Evolutionary conservation across 1,139 yeast species (phyloP), one percentile per base, ranked within the genome.

Genomic region (Kodamaea fungicola): DNA sequence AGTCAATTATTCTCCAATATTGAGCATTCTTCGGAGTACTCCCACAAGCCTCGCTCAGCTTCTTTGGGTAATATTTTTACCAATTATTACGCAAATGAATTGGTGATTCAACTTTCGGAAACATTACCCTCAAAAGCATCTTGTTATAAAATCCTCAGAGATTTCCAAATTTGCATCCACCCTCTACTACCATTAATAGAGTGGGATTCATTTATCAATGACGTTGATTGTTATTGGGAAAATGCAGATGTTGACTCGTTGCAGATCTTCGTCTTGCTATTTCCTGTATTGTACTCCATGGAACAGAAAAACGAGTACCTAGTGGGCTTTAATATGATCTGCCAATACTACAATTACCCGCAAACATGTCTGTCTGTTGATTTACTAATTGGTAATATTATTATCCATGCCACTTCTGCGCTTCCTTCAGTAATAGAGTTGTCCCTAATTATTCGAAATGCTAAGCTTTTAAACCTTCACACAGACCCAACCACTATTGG

Each of bases 401-500:
- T 76, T 22, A 62, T 76, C 36, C 79, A 75, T 49, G 72, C 77
- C n/a, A 73, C 78, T 0, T 62, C 76, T 3, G 80, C 79, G 12
- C 75, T 75, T 42, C 80, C 81, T 3, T 72, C 78, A 6, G 67
- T 74, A 0, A 67, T 70, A 71, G 74, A 69, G 46, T 66, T 70
- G 74, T 64, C 74, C 3, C 71, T 67, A 37, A 67, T 71, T 28
- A 61, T 76, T 3, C 52, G 83, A 34, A 74, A 76, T 45, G 80
- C 83, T 1, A 79, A 78, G 50, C 63, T 74, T 35, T 59, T 77
- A 24, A 78, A 76, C 38, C 56, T 79, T 35, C 78, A 79, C 47
- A 71, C 79, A 49, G 86, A 79, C 47, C 86, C 86, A 1, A 64
- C 71, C 3, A 67, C 73, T 32, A 71, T 78, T 39, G 64, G 73